phyloP scores from a whole-genome alignment of 83 land plant species.

The Picea engelmannii region DNA sequence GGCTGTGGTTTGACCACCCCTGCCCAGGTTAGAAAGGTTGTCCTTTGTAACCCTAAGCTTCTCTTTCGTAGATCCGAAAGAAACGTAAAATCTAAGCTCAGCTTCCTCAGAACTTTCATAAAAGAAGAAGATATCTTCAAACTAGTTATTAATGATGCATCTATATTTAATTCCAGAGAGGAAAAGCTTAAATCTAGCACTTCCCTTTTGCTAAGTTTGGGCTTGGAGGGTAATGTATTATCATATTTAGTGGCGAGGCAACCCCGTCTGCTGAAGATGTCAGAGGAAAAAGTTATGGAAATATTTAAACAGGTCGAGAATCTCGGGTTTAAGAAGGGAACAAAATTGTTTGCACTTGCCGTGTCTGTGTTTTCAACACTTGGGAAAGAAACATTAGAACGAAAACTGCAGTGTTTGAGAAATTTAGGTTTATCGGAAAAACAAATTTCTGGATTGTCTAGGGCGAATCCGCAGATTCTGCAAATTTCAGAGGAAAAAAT shows the following conservation, averaged over 20 bases:
- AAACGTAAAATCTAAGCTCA: too few relatives aligned
- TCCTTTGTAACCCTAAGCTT: too few relatives aligned
- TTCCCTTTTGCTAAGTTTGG: too few relatives aligned
- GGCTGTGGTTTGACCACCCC: too few relatives aligned
- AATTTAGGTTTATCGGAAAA: neutral
- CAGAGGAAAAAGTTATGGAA: neutral
- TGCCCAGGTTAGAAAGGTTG: too few relatives aligned
- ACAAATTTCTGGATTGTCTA: neutral
- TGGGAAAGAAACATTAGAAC: neutral
- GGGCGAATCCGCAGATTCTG: neutral
- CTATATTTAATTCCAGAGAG: neutral
- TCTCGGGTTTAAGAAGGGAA: neutral
- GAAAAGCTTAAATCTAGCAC: neutral
- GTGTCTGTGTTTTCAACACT: neutral
- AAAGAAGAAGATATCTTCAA: neutral
- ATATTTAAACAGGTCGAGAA: neutral
- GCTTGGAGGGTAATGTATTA: neutral
- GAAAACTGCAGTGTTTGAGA: neutral
- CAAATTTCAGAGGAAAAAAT: slow-evolving; percentile 14
- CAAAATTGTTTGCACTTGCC: neutral
- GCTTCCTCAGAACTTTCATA: neutral
- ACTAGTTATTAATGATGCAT: neutral
- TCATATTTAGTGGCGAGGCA: neutral
- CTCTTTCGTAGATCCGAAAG: too few relatives aligned
- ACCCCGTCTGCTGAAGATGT: neutral